These are phyloP conservation scores for Ensete glaucum DNA, from an alignment of 176 grass and related monocot genomes.

Conservation along the genomic window DNA sequence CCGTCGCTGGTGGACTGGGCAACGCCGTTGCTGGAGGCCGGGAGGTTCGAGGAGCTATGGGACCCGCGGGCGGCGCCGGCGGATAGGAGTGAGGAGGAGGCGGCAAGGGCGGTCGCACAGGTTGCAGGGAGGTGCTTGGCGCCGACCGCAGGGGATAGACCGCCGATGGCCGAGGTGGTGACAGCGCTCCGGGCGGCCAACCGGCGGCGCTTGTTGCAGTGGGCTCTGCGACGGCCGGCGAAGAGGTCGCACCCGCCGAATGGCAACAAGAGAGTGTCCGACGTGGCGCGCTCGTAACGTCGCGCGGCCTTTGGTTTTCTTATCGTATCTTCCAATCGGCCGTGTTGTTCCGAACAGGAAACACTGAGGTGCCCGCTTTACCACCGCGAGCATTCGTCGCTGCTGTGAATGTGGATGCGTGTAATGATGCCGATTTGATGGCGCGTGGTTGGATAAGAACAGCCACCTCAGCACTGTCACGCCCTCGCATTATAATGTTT, in stretches of 20 bases:
- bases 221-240: background rate
- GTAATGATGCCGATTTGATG: too few relatives aligned
- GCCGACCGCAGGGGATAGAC: background rate
- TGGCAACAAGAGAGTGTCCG: background rate
- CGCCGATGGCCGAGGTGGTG: slow-evolving; percentile 11
- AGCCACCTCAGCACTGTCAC: too few relatives aligned
- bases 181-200: background rate
- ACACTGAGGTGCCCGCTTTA: too few relatives aligned
- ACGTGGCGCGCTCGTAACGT: slow-evolving; percentile 1
- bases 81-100: background rate
- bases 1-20: slow-evolving; percentile 16
- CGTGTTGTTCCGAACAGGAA: too few relatives aligned
- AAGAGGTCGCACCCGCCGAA: background rate
- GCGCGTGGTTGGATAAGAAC: too few relatives aligned
- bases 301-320: background rate
- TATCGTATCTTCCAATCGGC: too few relatives aligned
- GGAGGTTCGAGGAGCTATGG: slow-evolving; percentile 5
- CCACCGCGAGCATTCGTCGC: too few relatives aligned
- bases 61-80: background rate
- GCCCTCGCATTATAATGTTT: too few relatives aligned
- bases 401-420: too few relatives aligned
- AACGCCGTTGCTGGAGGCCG: background rate
- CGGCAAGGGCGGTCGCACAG: background rate
- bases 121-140: slow-evolving; percentile 1
- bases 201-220: background rate